Evolutionary conservation across 1,284 basidiomycete species (phyloP), one percentile per base, ranked within the genome.

Genomic region (Puccinia polysora): DNA sequence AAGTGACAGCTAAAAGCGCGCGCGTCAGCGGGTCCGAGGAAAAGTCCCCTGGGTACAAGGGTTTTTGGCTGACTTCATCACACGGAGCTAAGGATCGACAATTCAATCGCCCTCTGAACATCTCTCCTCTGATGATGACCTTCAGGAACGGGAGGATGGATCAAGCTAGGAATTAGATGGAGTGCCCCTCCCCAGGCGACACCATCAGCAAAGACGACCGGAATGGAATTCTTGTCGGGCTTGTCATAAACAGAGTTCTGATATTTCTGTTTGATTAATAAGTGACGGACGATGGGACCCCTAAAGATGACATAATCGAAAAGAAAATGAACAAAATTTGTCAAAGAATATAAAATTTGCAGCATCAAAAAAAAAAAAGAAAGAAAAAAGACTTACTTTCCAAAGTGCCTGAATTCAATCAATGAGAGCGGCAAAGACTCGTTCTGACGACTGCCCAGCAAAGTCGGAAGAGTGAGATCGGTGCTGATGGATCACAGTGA

Each of bases 351-450:
- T 56, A 20, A 15, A 65, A 7, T 12, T 34, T 10, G 23, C 15
- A 32, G 25, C 25, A 34, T 65, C 28, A 32, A 12, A 30, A 34
- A 14, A n/a, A 49, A 7, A 12, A 50, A n/a, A 55, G 18, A 3
- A 36, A 3, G 34, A 5, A 8, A 12, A 23, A 36, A 2, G 38
- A 43, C 65, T 58, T 45, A 68, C 65, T 43, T 45, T 43, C 65
- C 65, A 32, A 40, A 53, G 12, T 52, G 45, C 32, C 75, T 74
- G 62, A 74, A 77, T 58, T 69, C 62, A 23, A 78, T 73, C 32
- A 78, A 75, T 25, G 71, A 75, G n/a, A 77, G 68, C 30, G 73
- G 53, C 59, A 78, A 75, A 2, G 75, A 75, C n/a, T 76, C 76
- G 36, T 77, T 77, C 50, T 68, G 52, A 47, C 73, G 73, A 18